Percentiles rank a stretch among this genome's conserved stretches.
Evolutionary conservation across 2,329 filamentous ascomycete species (phyloP).

Genomic region (Pseudocercospora vitis): DNA sequence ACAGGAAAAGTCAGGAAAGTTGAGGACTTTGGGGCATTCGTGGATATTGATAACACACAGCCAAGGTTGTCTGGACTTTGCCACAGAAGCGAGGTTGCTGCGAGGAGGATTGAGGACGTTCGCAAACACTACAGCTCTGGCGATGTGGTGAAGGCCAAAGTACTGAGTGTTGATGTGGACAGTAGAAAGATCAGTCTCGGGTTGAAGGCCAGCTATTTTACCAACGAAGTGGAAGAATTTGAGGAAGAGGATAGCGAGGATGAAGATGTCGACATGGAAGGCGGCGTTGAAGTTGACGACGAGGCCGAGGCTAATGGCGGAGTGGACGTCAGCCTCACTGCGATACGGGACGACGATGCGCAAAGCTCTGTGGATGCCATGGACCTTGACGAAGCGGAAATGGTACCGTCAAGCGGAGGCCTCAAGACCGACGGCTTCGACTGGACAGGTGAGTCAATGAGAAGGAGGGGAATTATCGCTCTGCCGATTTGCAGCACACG

Average conservation of each 20-base stretch:
- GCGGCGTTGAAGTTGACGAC: constrained; percentile 30
- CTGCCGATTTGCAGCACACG: no score
- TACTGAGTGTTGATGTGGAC: constrained; percentile 73
- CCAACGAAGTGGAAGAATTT: constrained; percentile 54
- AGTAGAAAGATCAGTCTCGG: constrained; percentile 84
- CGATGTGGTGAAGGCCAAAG: constrained; percentile 87
- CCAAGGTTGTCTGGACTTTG: constrained; percentile 89
- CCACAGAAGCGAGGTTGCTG: constrained; percentile 88
- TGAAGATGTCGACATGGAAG: constrained; percentile 35
- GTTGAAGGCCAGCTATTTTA: constrained; percentile 89
- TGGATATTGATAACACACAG: constrained; percentile 77
- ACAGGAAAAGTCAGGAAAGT: constrained; percentile 92
- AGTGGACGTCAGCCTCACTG: constrained; percentile 45
- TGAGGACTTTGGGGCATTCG: constrained; percentile 92
- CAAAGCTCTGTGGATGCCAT: constrained; percentile 52
- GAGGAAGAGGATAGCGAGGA: constrained; percentile 42
- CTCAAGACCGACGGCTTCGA: constrained; percentile 78
- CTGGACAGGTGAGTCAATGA: constrained; percentile 84
- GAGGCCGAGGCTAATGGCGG: constrained; percentile 18
- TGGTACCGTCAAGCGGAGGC: constrained; percentile 39
- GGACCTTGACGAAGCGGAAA: constrained; percentile 38
- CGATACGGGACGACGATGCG: constrained; percentile 50
- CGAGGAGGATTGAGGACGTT: constrained; percentile 78
- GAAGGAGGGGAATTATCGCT: no score
- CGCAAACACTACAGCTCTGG: constrained; percentile 85